Evolutionary conservation across 2,329 filamentous ascomycete genomes (phyloP).

Genomic region (Colletotrichum melonis): DNA sequence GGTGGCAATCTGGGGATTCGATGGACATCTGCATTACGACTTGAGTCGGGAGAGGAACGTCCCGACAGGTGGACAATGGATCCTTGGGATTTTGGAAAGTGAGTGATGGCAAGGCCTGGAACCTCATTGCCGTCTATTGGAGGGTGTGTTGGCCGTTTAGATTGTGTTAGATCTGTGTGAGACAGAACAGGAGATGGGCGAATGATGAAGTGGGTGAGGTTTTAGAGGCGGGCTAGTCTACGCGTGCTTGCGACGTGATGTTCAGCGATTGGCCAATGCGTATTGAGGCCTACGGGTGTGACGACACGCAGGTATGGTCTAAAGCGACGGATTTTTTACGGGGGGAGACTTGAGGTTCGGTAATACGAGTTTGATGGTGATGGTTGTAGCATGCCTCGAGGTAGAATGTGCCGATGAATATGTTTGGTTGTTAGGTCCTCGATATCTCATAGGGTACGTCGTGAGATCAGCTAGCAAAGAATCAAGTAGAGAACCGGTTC

Average conservation of each 20-base stretch:
- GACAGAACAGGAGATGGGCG: background rate
- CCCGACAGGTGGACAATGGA: background rate
- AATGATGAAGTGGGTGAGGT: constrained; percentile 1
- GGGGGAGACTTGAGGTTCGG: background rate
- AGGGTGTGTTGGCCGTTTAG: background rate
- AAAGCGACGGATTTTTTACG: background rate
- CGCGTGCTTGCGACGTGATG: constrained; percentile 9
- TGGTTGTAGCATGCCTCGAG: background rate
- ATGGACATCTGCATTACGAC: background rate
- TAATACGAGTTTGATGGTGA: background rate
- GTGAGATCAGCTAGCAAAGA: background rate
- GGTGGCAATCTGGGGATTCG: background rate
- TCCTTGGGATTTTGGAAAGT: background rate
- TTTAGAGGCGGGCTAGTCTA: background rate
- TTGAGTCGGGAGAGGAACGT: background rate
- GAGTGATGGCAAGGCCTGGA: background rate
- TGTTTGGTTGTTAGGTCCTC: background rate
- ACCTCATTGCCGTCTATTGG: background rate
- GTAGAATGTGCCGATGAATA: background rate
- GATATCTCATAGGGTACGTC: background rate
- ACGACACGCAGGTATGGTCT: constrained; percentile 14
- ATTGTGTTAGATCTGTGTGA: background rate
- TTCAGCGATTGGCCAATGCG: constrained; percentile 22
- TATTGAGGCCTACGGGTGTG: constrained; percentile 3
- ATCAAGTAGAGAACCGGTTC: background rate